These are phyloP conservation scores for Microbotryum lychnidis-dioicae DNA, from an alignment of 1,284 basidiomycete genomes.

Conservation along the genomic window DNA sequence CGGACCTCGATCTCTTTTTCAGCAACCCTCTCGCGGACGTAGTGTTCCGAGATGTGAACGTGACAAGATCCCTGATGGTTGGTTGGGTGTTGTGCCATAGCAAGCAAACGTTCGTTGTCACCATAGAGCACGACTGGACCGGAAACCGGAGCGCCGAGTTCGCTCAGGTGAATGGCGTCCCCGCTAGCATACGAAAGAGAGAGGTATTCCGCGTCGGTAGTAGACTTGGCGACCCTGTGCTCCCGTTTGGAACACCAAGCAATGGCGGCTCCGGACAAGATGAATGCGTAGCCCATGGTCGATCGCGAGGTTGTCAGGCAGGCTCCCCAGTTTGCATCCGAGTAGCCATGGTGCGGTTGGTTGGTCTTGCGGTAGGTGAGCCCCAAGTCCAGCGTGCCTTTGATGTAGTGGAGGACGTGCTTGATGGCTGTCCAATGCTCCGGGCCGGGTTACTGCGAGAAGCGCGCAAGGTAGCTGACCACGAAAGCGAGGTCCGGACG, in stretches of 20 bases:
- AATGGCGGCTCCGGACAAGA: slow-evolving; percentile 37
- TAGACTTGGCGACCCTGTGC: slow-evolving; percentile 39
- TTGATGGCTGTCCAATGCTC: too few species aligned
- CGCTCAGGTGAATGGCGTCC: slow-evolving; percentile 40
- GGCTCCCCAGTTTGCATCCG: slow-evolving; percentile 4
- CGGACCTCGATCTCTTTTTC: neutral
- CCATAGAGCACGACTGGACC: neutral
- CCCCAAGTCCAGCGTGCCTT: slow-evolving; percentile 31
- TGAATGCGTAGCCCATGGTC: slow-evolving; percentile 39
- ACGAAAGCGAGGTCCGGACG: too few species aligned
- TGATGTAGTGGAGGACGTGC: slow-evolving; percentile 33
- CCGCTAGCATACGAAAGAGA: slow-evolving; percentile 38
- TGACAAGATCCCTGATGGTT: neutral
- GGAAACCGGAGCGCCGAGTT: slow-evolving; percentile 28
- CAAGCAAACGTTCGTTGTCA: neutral
- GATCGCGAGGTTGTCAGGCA: slow-evolving; percentile 16
- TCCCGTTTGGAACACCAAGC: slow-evolving; percentile 44
- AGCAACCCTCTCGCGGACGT: neutral
- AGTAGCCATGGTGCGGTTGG: slow-evolving; percentile 5
- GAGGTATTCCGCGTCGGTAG: slow-evolving; percentile 44
- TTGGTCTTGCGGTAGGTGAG: slow-evolving; percentile 21
- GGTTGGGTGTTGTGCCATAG: neutral
- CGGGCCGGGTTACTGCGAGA: too few species aligned
- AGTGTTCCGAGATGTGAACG: neutral
- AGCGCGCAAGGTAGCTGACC: too few species aligned